A percentile compares a stretch with the other conserved stretches of the same genome.
phyloP scores from a whole-genome alignment of 441 rosid species.

The Corymbia calophylla region DNA sequence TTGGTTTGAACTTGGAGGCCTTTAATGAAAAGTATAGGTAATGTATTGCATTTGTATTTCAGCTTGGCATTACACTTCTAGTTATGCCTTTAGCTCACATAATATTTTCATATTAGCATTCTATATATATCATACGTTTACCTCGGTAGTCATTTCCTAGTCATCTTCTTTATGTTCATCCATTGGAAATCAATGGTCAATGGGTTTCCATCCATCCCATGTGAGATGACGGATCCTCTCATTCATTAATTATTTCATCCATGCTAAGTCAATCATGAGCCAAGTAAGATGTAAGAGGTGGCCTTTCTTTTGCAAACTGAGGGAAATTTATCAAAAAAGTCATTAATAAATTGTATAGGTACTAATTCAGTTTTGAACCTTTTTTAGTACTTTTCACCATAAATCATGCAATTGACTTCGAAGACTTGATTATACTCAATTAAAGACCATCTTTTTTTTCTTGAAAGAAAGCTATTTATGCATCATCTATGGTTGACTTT shows the following conservation, averaged over 20 bases:
- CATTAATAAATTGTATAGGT: too few relatives aligned
- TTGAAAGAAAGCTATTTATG: not conserved
- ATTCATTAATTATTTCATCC: not conserved
- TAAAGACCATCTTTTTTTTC: not conserved
- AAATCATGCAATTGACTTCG: too few relatives aligned
- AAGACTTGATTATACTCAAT: not conserved
- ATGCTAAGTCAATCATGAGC: not conserved
- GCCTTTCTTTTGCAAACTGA: not conserved
- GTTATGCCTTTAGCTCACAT: not conserved
- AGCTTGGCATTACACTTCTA: not conserved
- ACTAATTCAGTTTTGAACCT: too few relatives aligned
- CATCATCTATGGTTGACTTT: not conserved
- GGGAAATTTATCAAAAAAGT: not conserved
- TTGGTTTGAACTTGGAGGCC: not conserved
- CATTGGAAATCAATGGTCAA: too few relatives aligned
- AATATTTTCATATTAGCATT: too few relatives aligned
- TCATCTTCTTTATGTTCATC: not conserved
- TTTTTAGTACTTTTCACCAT: not conserved
- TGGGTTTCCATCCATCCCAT: too few relatives aligned
- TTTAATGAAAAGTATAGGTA: not conserved
- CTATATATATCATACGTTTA: not conserved
- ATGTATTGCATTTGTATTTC: not conserved
- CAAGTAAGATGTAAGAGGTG: not conserved
- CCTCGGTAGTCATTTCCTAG: not conserved
- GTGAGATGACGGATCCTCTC: not conserved